Base-by-base conservation (phyloP, 2,329 filamentous ascomycete genomes). In the Boeremia lycopersici region DNA sequence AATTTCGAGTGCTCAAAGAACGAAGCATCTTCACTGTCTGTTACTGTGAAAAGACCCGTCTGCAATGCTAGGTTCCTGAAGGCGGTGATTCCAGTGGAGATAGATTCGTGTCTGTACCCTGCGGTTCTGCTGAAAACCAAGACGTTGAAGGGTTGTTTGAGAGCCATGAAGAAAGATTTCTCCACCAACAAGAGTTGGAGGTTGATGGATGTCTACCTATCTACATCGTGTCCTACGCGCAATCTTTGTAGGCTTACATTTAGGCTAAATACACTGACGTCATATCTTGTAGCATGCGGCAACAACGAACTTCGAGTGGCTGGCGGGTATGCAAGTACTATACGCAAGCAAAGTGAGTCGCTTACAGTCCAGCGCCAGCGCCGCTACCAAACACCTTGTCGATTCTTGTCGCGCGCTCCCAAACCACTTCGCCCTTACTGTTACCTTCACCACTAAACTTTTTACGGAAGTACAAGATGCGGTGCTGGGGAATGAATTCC, bases 401-500 rank as follows among this genome's bases (percentile, higher is more conserved):
- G 41, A 78, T 74, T 59, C 78, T 77, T 9, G 63, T 66, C 61
- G 71, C 74, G 35, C 82, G 73, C 61, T 84, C 80, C 82, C 82
- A 85, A 2, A 84, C 75, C 9, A 77, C 67, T 23, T 76, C 74
- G 1, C 60, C 67, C 26, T 39, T 58, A 31, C 53, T 61, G 17
- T 41, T 56, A 28, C 54, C 60, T 33, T 53, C 58, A 13, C 57
- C 58, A 33, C 71, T 65, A 5, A 59, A 68, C 15, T 70, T 75
- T 56, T 74, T 74, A 58, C 77, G 79, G 59, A 84, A 79, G 56
- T 82, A 80, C 49, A 81, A 55, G 15, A 85, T 79, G 2, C 82
- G 76, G 69, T 84, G 81, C 59, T 80, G 77, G 3, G 82, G 82
- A 51, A 84, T 83, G 51, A 84, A 84, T 41, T 84, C 82, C 54